These are phyloP conservation scores for Neofusicoccum kwambonambiense DNA, from an alignment of 2,329 filamentous ascomycete genomes.

Conservation along the genomic window DNA sequence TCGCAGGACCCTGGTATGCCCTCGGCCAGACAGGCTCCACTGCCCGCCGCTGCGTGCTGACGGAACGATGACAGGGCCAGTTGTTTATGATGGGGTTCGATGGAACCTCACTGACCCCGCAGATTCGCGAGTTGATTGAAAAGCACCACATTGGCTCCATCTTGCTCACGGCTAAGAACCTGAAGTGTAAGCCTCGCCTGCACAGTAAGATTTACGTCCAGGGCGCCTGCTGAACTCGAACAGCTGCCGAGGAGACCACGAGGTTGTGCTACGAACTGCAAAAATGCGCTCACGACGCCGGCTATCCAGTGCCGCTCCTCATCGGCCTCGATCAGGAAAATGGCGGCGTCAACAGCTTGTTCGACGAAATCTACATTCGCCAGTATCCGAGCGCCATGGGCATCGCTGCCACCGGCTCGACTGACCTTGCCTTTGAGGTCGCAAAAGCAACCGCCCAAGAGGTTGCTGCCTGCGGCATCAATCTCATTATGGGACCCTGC, in stretches of 20 bases:
- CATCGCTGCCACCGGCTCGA: conserved; percentile 84
- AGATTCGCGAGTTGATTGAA: conserved; percentile 77
- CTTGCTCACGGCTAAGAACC: conserved; percentile 77
- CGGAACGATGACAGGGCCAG: conserved; percentile 57
- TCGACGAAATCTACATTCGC: conserved; percentile 91
- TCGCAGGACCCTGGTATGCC: conserved; percentile 46
- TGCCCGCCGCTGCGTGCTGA: conserved; percentile 26
- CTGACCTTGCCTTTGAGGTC: conserved; percentile 81
- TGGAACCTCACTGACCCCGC: conserved; percentile 77
- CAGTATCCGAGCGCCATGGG: conserved; percentile 98
- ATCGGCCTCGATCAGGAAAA: conserved; percentile 97
- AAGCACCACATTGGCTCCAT: conserved; percentile 87
- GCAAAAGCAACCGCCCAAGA: conserved; percentile 93
- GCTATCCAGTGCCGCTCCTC: conserved; percentile 82
- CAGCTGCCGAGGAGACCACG: conserved; percentile 89
- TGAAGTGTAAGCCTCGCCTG: conserved; percentile 63
- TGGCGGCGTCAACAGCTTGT: conserved; percentile 94
- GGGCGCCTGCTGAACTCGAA: conserved; percentile 25
- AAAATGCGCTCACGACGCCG: conserved; percentile 84
- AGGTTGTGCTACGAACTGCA: conserved; percentile 87
- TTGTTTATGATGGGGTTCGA: conserved; percentile 84
- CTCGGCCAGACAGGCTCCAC: conserved; percentile 20
- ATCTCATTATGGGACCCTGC: conserved; percentile 91
- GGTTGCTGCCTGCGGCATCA: conserved; percentile 88
- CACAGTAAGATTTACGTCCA: conserved; percentile 18